Percentiles rank a stretch among this genome's conserved stretches.
Evolutionary conservation across 331 rosid genomes (phyloP).

Genomic region (Acacia concinna): DNA sequence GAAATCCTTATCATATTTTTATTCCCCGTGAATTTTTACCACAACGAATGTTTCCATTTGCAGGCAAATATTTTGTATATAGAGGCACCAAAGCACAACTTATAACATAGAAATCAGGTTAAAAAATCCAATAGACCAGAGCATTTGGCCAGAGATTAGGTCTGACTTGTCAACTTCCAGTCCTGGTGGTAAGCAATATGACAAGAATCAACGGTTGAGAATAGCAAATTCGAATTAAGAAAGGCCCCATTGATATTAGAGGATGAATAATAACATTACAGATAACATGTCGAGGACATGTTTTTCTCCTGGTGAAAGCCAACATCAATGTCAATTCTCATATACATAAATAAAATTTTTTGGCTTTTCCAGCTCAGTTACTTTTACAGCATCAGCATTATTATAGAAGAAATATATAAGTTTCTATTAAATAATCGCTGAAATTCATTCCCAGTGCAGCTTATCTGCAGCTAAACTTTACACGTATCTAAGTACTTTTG

Average conservation of each 20-base stretch:
- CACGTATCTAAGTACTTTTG: constrained; percentile 50
- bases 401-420: constrained; percentile 16
- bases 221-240: not conserved
- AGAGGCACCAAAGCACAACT: no score
- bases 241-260: not conserved
- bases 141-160: not conserved
- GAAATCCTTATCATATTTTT: no score
- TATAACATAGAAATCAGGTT: no score
- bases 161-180: not conserved
- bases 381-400: constrained; percentile 26
- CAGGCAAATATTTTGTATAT: no score
- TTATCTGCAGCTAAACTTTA: constrained; percentile 24
- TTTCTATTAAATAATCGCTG: not conserved
- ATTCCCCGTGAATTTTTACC: no score
- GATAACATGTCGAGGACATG: constrained; percentile 1
- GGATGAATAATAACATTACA: not conserved
- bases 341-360: constrained; percentile 16
- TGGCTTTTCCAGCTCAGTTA: constrained; percentile 35
- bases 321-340: constrained; percentile 21
- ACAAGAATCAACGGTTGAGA: not conserved
- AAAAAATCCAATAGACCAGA: no score
- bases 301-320: constrained; percentile 10
- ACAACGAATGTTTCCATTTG: no score
- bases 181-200: not conserved
- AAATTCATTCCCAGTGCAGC: constrained; percentile 18